Conservation (phyloP, 2,329 filamentous ascomycete genomes). For the Hymenoscyphus salicellus region DNA sequence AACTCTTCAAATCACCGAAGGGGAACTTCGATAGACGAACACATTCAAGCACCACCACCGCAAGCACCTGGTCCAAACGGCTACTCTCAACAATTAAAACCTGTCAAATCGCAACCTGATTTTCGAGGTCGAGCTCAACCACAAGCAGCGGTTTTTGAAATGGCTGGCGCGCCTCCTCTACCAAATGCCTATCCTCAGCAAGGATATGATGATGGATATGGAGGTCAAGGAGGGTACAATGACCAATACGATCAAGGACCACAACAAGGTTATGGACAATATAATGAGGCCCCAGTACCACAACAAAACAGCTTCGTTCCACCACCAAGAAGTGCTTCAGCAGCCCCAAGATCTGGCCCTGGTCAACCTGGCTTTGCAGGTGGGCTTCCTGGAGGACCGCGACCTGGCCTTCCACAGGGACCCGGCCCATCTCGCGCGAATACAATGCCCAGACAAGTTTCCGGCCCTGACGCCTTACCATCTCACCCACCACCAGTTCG, state of each 20-base stretch:
- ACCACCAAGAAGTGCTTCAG: constrained; percentile 31
- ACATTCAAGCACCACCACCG: constrained; percentile 37
- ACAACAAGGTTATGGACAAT: constrained; percentile 11
- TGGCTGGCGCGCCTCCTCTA: constrained; percentile 61
- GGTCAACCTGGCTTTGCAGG: constrained; percentile 13
- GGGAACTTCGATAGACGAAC: constrained; percentile 33
- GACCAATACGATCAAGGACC: constrained; percentile 13
- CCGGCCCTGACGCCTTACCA: constrained; percentile 44
- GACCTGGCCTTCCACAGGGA: constrained; percentile 20
- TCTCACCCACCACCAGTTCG: constrained; percentile 62
- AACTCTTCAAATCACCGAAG: constrained; percentile 20
- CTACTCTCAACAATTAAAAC: constrained; percentile 45
- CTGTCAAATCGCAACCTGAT: constrained; percentile 66
- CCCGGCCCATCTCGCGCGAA: constrained; percentile 33
- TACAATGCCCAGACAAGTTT: constrained; percentile 22
- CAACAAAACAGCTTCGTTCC: constrained; percentile 26
- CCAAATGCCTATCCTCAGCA: constrained; percentile 41
- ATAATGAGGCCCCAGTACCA: constrained; percentile 13
- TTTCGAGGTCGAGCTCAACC: constrained; percentile 49
- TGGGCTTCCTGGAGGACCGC: constrained; percentile 17
- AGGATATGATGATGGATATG: constrained; percentile 31
- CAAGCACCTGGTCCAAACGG: constrained; percentile 34
- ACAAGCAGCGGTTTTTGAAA: constrained; percentile 70
- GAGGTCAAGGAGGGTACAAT: constrained; percentile 17
- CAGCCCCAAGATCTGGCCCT: constrained; percentile 23